Percentiles rank a stretch among this genome's conserved stretches.
phyloP scores from a whole-genome alignment of 2,329 filamentous ascomycete species.

The Westerdykella aurantiaca region DNA sequence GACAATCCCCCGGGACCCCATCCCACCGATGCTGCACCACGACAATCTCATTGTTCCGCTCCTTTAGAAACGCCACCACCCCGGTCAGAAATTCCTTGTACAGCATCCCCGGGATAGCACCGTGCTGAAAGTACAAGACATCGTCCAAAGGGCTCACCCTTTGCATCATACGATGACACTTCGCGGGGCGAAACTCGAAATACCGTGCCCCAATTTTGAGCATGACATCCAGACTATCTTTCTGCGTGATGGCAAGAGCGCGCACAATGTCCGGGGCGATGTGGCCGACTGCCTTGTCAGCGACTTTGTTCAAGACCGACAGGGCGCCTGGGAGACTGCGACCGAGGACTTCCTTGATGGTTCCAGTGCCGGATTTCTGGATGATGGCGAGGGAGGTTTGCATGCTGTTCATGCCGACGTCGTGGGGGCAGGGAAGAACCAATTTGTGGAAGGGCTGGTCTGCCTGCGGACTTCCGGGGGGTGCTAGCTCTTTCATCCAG shows the following conservation, averaged over 20 bases:
- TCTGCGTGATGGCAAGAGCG: conserved; percentile 48
- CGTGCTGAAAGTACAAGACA: conserved; percentile 48
- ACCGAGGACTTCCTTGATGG: conserved; percentile 29
- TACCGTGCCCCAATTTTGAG: conserved; percentile 47
- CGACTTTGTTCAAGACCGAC: conserved; percentile 24
- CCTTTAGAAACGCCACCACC: conserved; percentile 39
- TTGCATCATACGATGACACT: conserved; percentile 42
- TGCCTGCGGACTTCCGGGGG: conserved; percentile 36
- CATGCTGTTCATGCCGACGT: conserved; percentile 51
- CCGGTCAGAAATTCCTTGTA: conserved; percentile 42
- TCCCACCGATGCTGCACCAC: conserved; percentile 50
- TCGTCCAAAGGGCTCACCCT: conserved; percentile 38
- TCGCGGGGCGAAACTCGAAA: conserved; percentile 50
- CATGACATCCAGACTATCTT: conserved; percentile 43
- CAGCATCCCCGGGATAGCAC: conserved; percentile 47
- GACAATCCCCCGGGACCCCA: conserved; percentile 45
- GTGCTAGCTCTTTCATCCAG: conserved; percentile 44
- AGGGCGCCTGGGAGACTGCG: conserved; percentile 19
- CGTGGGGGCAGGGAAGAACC: conserved; percentile 45
- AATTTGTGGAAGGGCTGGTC: conserved; percentile 40
- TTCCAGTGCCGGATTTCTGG: conserved; percentile 27
- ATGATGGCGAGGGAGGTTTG: conserved; percentile 39
- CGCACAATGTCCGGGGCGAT: conserved; percentile 42
- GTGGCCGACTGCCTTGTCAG: conserved; percentile 21
- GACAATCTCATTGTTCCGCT: conserved; percentile 43